Conservation (phyloP, 2,329 filamentous ascomycete species). For the Fusarium pseudoanthophilum region DNA sequence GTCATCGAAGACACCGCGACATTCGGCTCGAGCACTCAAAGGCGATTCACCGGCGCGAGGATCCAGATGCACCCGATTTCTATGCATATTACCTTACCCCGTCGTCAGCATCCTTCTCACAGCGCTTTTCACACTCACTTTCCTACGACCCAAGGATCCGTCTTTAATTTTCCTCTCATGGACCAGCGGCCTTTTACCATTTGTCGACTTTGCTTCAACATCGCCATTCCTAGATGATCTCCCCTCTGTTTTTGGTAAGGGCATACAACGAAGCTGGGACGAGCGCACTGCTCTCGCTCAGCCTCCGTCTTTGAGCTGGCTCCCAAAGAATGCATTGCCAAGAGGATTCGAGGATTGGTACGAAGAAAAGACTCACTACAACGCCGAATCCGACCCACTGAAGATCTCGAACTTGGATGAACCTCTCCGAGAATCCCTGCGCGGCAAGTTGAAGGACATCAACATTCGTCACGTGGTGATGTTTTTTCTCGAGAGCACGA, state of each 20-base stretch:
- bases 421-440: slow-evolving; percentile 44
- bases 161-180: slow-evolving; percentile 51
- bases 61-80: slow-evolving; percentile 2
- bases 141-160: slow-evolving; percentile 47
- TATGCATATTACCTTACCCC: slow-evolving; percentile 32
- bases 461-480: slow-evolving; percentile 57
- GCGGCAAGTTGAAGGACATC: slow-evolving; percentile 43
- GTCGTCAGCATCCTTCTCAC: slow-evolving; percentile 41
- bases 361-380: slow-evolving; percentile 46
- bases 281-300: slow-evolving; percentile 43
- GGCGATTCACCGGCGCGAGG: not conserved
- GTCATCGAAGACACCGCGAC: not conserved
- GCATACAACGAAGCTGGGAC: slow-evolving; percentile 44
- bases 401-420: slow-evolving; percentile 54
- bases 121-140: slow-evolving; percentile 38
- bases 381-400: slow-evolving; percentile 51
- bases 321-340: slow-evolving; percentile 31
- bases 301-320: slow-evolving; percentile 39
- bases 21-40: not conserved
- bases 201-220: slow-evolving; percentile 49
- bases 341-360: slow-evolving; percentile 46
- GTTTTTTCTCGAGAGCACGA: slow-evolving; percentile 58
- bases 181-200: slow-evolving; percentile 49
- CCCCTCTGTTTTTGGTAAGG: slow-evolving; percentile 40
- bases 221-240: slow-evolving; percentile 45